Base-by-base conservation (phyloP, 352 stramenopile genomes). In the Globisporangium takayamanum region DNA sequence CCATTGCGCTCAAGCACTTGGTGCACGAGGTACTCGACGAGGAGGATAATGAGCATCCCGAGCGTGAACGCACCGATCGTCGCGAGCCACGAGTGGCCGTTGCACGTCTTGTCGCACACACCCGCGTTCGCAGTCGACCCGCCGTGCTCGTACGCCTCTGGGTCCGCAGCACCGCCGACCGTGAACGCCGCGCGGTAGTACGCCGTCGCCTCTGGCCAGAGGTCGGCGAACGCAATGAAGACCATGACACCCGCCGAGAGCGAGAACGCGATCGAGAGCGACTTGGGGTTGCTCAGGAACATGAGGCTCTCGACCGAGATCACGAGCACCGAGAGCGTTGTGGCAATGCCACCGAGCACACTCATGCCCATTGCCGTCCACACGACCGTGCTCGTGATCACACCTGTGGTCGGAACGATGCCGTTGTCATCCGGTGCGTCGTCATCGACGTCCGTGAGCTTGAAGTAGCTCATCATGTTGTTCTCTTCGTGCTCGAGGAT, bases 401-500 rank as follows among this genome's bases (percentile, higher is more conserved):
- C 55, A 30, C 62, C 63, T 0, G 68, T 67, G 2, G 59, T 59
- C 0, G 59, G 59, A 4, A 74, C 58, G 3, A 68, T 70, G 14
- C 72, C 77, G 28, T 84, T 66, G 36, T 85, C 78, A 50, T 84
- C 67, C 12, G 72, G 64, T 2, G 60, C 68, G 20, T 74, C 68
- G 44, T 85, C 74, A 37, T 84, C 74, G 7, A 64, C 46, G 45
- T 76, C 69, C 37, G 68, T 76, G 51, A 84, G 51, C 62, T 83
- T 67, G 66, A 91, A 91, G 42, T 71, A 76, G 33, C 73, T 82
- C 66, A 89, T 74, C 81, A 88, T 91, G 51, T 60, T 60, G 66
- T 91, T 89, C 51, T 89, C 81, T 64, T 88, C 79, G 59, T 91
- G 81, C 55, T 92, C 81, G 16, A 92, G 55, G 37, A 88, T 86